A percentile compares a stretch with the other conserved stretches of the same genome.
phyloP scores from a whole-genome alignment of 176 grass and related monocot species.

The Juncus effusus region DNA sequence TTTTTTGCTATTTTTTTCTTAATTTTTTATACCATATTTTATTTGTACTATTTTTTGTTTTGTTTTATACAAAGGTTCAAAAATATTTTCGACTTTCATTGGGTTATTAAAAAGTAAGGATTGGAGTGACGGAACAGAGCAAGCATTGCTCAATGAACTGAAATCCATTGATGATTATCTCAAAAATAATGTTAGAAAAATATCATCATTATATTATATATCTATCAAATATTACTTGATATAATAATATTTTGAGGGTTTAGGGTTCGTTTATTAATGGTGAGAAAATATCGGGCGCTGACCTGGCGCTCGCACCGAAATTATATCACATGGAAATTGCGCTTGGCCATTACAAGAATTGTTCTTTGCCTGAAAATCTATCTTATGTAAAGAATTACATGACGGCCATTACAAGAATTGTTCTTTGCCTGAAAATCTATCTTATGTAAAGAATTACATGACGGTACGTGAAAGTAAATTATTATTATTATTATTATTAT shows the following conservation, averaged over 20 bases:
- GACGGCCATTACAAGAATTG: conserved; percentile 50
- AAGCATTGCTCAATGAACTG: conserved; percentile 59
- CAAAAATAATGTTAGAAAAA: conserved; percentile 63
- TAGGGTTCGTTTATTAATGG: conserved; percentile 90
- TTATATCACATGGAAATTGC: conserved; percentile 92
- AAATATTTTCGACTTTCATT: conserved; percentile 81
- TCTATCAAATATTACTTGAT: neutral
- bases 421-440: neutral
- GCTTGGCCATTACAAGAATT: conserved; percentile 87
- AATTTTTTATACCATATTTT: neutral
- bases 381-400: conserved; percentile 65
- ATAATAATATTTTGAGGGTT: neutral
- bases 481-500: too few relatives aligned
- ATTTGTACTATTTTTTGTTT: neutral
- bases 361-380: conserved; percentile 78
- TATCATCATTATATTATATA: neutral
- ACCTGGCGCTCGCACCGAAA: conserved; percentile 79
- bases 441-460: neutral
- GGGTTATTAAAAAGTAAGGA: conserved; percentile 94
- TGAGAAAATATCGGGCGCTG: conserved; percentile 58
- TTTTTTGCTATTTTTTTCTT: too few relatives aligned
- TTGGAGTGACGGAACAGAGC: conserved; percentile 70
- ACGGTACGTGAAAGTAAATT: neutral
- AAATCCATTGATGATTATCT: conserved; percentile 57
- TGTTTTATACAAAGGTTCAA: conserved; percentile 59